Evolutionary conservation across 2,329 filamentous ascomycete genomes (phyloP).

Genomic region (Pezicula rhizophila): DNA sequence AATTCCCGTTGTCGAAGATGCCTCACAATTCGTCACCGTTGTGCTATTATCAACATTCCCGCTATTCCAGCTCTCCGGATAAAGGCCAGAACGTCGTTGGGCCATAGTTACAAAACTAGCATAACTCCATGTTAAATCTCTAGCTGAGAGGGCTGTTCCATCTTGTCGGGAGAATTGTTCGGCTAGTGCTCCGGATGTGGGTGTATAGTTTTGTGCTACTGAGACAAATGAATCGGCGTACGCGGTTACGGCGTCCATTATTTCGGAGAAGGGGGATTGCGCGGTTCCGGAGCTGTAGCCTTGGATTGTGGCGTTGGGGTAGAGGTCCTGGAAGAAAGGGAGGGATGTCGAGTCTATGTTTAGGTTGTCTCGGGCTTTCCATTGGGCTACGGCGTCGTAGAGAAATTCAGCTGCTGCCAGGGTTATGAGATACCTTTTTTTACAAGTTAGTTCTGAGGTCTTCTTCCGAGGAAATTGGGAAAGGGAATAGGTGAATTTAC

Average conservation of each 20-base stretch:
- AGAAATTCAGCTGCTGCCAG: constrained; percentile 74
- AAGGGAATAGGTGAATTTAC: constrained; percentile 26
- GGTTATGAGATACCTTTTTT: constrained; percentile 54
- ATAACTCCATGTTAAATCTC: constrained; percentile 69
- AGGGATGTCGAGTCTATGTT: constrained; percentile 58
- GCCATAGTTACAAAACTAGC: constrained; percentile 60
- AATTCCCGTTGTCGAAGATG: constrained; percentile 38
- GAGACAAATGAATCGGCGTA: constrained; percentile 55
- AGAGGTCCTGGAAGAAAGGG: constrained; percentile 64
- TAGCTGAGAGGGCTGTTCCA: constrained; percentile 52
- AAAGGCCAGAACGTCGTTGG: constrained; percentile 45
- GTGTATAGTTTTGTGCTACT: constrained; percentile 43
- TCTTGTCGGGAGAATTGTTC: constrained; percentile 58
- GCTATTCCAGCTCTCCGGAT: constrained; percentile 50
- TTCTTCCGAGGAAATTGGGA: too few relatives aligned
- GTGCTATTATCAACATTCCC: constrained; percentile 30
- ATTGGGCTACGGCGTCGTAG: constrained; percentile 69
- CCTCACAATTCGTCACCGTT: constrained; percentile 42
- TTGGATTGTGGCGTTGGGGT: constrained; percentile 51
- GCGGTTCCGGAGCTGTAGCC: constrained; percentile 54
- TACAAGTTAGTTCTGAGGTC: too few relatives aligned
- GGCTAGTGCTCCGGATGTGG: constrained; percentile 51
- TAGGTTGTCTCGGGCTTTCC: constrained; percentile 56
- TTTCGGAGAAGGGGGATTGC: constrained; percentile 40
- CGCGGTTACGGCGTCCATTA: constrained; percentile 50